These are phyloP conservation scores for Angomonas deanei DNA, from an alignment of 208 protist genomes.

Conservation along the genomic window DNA sequence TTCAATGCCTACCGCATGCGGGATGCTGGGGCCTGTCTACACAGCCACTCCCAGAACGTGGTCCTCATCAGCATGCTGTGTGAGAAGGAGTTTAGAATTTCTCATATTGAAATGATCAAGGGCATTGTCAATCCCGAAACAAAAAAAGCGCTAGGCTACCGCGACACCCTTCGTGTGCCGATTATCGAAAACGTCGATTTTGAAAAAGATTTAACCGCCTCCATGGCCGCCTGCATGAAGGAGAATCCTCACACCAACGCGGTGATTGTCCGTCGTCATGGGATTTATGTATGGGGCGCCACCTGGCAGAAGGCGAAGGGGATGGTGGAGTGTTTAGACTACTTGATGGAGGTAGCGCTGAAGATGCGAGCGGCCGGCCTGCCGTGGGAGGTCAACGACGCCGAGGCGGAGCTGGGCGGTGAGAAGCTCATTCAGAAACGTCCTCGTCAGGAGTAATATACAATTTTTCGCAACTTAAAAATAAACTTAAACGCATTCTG, in stretches of 20 bases:
- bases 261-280: slow-evolving; percentile 92
- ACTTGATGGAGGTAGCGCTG: slow-evolving; percentile 89
- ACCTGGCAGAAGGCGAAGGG: slow-evolving; percentile 93
- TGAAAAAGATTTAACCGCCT: slow-evolving; percentile 65
- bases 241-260: slow-evolving; percentile 87
- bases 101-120: slow-evolving; percentile 96
- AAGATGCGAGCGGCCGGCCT: slow-evolving; percentile 52
- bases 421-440: neutral
- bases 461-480: neutral
- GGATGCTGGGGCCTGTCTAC: slow-evolving; percentile 89
- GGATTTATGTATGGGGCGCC: slow-evolving; percentile 94
- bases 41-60: slow-evolving; percentile 87
- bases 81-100: slow-evolving; percentile 92
- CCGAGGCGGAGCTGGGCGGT: neutral
- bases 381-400: slow-evolving; percentile 37
- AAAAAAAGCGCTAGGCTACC: slow-evolving; percentile 63
- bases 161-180: slow-evolving; percentile 89
- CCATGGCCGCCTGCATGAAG: slow-evolving; percentile 84
- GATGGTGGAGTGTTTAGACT: slow-evolving; percentile 92
- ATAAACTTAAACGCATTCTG: neutral
- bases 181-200: slow-evolving; percentile 95
- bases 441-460: neutral
- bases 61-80: slow-evolving; percentile 87
- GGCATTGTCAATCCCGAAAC: slow-evolving; percentile 53
- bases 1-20: slow-evolving; percentile 86